Evolutionary conservation across 176 grass and related monocot genomes (phyloP).

Genomic region (Sorghum bicolor): DNA sequence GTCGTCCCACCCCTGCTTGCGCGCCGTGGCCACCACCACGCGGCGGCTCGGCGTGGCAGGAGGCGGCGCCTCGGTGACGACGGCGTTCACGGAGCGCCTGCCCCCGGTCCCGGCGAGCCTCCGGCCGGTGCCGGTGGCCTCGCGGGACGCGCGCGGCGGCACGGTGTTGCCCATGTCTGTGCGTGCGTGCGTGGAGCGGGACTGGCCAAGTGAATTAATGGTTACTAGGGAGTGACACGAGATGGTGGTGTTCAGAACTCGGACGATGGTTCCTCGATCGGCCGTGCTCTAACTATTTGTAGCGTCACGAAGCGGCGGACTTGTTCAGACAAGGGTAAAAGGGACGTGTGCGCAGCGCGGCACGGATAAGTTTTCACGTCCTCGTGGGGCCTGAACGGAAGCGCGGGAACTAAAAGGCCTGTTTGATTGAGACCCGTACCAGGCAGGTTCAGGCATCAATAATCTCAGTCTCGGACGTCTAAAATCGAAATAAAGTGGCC

Average conservation of each 20-base stretch:
- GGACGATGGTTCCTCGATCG: background rate
- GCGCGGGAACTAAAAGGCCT: background rate
- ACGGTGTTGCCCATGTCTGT: conserved; percentile 38
- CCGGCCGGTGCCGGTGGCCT: background rate
- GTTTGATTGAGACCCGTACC: background rate
- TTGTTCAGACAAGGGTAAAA: background rate
- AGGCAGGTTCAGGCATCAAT: background rate
- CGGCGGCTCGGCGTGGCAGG: background rate
- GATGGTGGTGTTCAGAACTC: background rate
- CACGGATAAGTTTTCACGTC: background rate
- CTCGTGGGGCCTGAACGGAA: background rate
- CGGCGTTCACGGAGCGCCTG: background rate
- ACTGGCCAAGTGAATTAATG: background rate
- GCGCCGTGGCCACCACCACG: background rate
- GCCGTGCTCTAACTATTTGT: background rate
- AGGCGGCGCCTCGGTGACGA: background rate
- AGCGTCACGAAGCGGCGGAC: background rate
- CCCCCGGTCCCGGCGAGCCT: background rate
- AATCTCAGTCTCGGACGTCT: background rate
- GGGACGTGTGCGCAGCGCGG: background rate
- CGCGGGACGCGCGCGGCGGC: conserved; percentile 3
- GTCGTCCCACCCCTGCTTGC: background rate
- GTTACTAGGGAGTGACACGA: background rate
- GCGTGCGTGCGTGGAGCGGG: background rate
- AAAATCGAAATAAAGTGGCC: background rate